Evolutionary conservation across 73 alveolate species (phyloP).

Genomic region (Symbiodinium natans): DNA sequence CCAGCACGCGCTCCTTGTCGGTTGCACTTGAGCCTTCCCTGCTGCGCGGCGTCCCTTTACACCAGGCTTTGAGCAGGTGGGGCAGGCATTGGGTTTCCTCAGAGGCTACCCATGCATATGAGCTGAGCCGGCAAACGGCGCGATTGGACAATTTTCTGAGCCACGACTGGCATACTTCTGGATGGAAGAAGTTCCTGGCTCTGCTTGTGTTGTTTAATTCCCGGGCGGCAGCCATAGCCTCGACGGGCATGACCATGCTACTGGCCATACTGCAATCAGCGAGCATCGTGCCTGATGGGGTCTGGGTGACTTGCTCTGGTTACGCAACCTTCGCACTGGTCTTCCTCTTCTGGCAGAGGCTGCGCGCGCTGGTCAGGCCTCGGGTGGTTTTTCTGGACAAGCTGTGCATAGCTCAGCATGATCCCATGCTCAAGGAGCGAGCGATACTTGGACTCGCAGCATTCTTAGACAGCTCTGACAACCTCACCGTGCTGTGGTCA

Average conservation of each 20-base stretch:
- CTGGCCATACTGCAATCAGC: neutral
- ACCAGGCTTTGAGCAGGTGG: too few relatives aligned
- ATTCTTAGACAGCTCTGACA: too few relatives aligned
- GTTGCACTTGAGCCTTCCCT: too few relatives aligned
- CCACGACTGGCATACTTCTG: neutral
- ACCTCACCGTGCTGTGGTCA: too few relatives aligned
- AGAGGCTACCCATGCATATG: neutral
- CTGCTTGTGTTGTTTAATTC: neutral
- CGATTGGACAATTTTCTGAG: neutral
- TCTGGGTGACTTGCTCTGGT: neutral
- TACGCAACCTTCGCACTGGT: neutral
- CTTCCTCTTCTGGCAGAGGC: neutral
- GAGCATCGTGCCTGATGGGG: neutral
- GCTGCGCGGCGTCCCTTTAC: too few relatives aligned
- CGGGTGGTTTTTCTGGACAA: neutral
- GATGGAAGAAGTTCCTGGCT: neutral
- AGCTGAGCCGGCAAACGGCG: neutral
- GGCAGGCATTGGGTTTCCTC: too few relatives aligned
- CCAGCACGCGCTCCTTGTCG: too few relatives aligned
- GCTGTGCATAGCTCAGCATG: neutral
- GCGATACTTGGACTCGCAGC: too few relatives aligned
- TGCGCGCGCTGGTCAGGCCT: neutral
- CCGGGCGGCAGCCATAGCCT: neutral
- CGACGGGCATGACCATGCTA: neutral
- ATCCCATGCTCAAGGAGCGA: too few relatives aligned